Evolutionary conservation across 345 rosid genomes (phyloP).

Genomic region (Salix koriyanagi): DNA sequence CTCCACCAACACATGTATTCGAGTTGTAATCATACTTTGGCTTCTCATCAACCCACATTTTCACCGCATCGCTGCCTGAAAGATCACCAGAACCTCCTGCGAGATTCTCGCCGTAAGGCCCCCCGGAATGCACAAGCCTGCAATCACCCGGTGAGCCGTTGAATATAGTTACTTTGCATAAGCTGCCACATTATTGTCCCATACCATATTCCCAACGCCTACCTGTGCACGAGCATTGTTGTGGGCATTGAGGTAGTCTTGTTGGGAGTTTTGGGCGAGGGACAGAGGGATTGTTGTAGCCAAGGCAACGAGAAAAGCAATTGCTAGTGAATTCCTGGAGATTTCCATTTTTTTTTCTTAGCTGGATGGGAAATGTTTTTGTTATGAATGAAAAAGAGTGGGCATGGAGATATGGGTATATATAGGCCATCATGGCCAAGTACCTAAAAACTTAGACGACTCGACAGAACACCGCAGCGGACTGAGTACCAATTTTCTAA

Average conservation of each 20-base stretch:
- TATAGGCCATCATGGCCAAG: neutral
- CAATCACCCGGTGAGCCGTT: neutral
- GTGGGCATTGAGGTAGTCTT: slow-evolving; percentile 16
- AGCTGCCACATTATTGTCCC: slow-evolving; percentile 6
- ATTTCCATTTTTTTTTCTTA: neutral
- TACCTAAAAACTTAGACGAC: too few relatives aligned
- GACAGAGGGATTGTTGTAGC: neutral
- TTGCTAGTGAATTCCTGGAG: neutral
- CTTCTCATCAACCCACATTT: slow-evolving; percentile 17
- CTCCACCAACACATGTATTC: neutral
- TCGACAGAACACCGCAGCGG: neutral
- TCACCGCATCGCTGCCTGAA: slow-evolving; percentile 4
- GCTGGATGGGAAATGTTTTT: too few relatives aligned
- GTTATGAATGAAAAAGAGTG: neutral
- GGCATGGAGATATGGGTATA: neutral
- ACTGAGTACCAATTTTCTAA: too few relatives aligned
- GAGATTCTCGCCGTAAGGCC: slow-evolving; percentile 13
- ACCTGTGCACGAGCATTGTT: slow-evolving; percentile 14
- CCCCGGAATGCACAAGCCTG: slow-evolving; percentile 8
- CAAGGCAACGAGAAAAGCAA: neutral
- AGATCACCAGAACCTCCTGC: slow-evolving; percentile 4
- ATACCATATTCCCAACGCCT: neutral
- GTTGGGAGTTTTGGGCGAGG: slow-evolving; percentile 7
- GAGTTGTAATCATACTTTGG: slow-evolving; percentile 3
- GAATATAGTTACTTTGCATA: neutral